Percentiles rank a stretch among this genome's conserved stretches.
These are phyloP conservation scores for Boletus bicolor DNA, from an alignment of 768 basidiomycete genomes.

Conservation along the genomic window DNA sequence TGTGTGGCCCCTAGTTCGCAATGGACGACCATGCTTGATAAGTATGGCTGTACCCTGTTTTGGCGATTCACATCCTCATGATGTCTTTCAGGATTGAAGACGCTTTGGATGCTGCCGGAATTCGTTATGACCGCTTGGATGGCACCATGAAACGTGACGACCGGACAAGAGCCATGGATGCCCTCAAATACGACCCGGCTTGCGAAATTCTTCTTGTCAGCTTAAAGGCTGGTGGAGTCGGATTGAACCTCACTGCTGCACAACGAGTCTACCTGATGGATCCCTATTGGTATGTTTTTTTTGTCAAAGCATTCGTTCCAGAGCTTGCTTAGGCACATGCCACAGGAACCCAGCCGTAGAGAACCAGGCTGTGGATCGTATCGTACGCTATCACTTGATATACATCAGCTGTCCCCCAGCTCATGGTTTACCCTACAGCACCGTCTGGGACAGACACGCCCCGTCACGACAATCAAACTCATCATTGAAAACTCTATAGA, in stretches of 20 bases:
- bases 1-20: constrained; percentile 59
- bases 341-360: constrained; percentile 93
- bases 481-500: constrained; percentile 96
- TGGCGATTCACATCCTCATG: background rate
- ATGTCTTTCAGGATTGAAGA: constrained; percentile 70
- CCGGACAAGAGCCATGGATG: constrained; percentile 87
- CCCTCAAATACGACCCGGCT: constrained; percentile 81
- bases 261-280: constrained; percentile 95
- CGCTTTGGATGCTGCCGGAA: constrained; percentile 76
- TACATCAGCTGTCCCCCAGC: background rate
- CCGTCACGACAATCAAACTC: constrained; percentile 88
- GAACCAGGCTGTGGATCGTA: constrained; percentile 97
- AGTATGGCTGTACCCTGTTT: constrained; percentile 40
- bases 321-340: background rate
- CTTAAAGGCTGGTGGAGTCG: constrained; percentile 95
- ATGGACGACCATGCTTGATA: constrained; percentile 93
- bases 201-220: constrained; percentile 96
- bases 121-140: constrained; percentile 89
- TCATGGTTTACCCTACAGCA: constrained; percentile 50
- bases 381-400: constrained; percentile 51
- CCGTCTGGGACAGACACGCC: constrained; percentile 90
- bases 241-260: constrained; percentile 92
- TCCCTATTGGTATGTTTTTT: constrained; percentile 74
- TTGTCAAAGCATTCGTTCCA: background rate
- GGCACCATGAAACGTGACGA: constrained; percentile 98